phyloP scores from a whole-genome alignment of 2,329 filamentous ascomycete genomes.

The Paradendryphiella salina region DNA sequence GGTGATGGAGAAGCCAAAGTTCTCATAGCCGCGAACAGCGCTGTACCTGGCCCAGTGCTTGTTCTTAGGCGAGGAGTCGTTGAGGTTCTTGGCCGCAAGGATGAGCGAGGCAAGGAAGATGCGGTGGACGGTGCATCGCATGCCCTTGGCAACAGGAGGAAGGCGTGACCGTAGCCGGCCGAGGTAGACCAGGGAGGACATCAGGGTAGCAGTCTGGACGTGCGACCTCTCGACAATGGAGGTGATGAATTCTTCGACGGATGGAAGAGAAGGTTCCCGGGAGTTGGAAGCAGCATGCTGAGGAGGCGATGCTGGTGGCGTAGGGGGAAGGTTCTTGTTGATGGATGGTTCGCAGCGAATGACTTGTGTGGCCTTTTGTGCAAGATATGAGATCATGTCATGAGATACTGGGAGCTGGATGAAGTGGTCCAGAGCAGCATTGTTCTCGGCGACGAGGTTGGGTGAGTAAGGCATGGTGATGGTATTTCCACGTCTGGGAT shows the following conservation, averaged over 20 bases:
- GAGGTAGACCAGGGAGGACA: conserved; percentile 96
- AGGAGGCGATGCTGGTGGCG: conserved; percentile 63
- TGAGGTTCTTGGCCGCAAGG: conserved; percentile 91
- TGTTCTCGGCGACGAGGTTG: conserved; percentile 59
- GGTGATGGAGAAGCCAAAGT: conserved; percentile 88
- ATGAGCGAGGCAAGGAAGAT: conserved; percentile 93
- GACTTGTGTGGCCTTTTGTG: conserved; percentile 72
- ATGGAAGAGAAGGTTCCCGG: conserved; percentile 64
- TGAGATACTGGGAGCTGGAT: conserved; percentile 74
- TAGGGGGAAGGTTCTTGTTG: conserved; percentile 58
- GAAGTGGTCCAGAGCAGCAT: conserved; percentile 76
- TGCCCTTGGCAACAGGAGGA: conserved; percentile 91
- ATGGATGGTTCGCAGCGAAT: conserved; percentile 71
- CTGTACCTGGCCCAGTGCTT: conserved; percentile 99
- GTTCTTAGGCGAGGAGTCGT: conserved; percentile 99
- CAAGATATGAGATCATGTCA: conserved; percentile 78
- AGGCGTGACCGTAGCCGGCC: conserved; percentile 79
- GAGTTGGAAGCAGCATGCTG: conserved; percentile 54
- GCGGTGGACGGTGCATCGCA: conserved; percentile 93
- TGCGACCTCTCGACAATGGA: conserved; percentile 90
- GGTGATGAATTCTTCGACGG: conserved; percentile 86
- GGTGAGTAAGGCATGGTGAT: conserved; percentile 52
- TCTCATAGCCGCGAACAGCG: conserved; percentile 69
- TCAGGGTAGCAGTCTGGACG: conserved; percentile 94
- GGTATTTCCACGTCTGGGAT: conserved; percentile 17